phyloP scores from a whole-genome alignment of 768 basidiomycete genomes.

The Leccinum disarticulatum region DNA sequence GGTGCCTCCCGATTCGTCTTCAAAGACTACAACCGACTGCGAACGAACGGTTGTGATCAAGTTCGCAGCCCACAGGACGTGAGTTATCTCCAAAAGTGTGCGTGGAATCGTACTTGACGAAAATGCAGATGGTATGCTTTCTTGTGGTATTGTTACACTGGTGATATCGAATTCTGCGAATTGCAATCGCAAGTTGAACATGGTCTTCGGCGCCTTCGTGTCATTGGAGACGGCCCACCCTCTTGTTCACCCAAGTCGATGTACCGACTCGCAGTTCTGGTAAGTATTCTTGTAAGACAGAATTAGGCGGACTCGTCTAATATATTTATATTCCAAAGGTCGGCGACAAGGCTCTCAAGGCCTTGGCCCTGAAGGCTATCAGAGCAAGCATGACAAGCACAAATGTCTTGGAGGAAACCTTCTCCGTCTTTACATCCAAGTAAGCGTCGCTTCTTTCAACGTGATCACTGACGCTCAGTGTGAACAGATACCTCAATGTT shows the following conservation, averaged over 20 bases:
- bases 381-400: slow-evolving; percentile 9
- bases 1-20: background rate
- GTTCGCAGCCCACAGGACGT: slow-evolving; percentile 22
- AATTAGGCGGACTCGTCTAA: background rate
- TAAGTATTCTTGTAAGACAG: slow-evolving; percentile 3
- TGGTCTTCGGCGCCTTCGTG: background rate
- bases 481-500: slow-evolving; percentile 19
- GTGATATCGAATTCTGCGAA: slow-evolving; percentile 15
- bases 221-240: slow-evolving; percentile 4
- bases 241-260: slow-evolving; percentile 38
- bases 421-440: slow-evolving; percentile 30
- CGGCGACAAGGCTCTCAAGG: slow-evolving; percentile 19
- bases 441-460: background rate
- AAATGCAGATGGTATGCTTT: slow-evolving; percentile 23
- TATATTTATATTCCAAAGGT: slow-evolving; percentile 6
- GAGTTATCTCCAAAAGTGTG: background rate
- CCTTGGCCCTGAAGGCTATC: slow-evolving; percentile 19
- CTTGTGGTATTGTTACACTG: slow-evolving; percentile 29
- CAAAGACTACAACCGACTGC: background rate
- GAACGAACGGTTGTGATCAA: slow-evolving; percentile 4
- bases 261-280: slow-evolving; percentile 36
- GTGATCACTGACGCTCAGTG: background rate
- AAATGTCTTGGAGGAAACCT: slow-evolving; percentile 27
- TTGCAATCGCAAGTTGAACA: slow-evolving; percentile 17
- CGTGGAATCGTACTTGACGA: background rate